Conservation (phyloP, 2,329 filamentous ascomycete species). For the Pseudogymnoascus sp. region DNA sequence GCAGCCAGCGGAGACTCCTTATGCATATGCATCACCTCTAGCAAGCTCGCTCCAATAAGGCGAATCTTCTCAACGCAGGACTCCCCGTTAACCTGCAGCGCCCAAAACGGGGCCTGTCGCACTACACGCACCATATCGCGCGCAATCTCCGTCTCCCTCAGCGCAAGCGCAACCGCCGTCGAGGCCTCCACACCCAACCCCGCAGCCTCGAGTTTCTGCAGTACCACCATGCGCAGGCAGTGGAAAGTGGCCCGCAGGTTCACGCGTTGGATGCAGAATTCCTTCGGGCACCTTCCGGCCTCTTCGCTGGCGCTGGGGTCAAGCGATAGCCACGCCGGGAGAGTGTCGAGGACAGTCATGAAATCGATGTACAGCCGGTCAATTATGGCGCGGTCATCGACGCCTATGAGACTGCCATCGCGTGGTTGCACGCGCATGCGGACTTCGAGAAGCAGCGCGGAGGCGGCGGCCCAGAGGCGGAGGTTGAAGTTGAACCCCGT, state of each 20-base stretch:
- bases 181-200: slow-evolving; percentile 3
- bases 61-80: slow-evolving; percentile 37
- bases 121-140: slow-evolving; percentile 36
- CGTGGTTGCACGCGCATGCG: slow-evolving; percentile 16
- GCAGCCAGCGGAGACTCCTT: slow-evolving; percentile 31
- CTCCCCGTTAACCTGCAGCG: slow-evolving; percentile 34
- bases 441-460: slow-evolving; percentile 34
- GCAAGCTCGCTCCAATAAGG: slow-evolving; percentile 32
- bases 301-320: slow-evolving; percentile 15
- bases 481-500: slow-evolving; percentile 37
- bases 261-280: slow-evolving; percentile 31
- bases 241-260: slow-evolving; percentile 36
- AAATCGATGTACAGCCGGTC: slow-evolving; percentile 34
- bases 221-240: slow-evolving; percentile 36
- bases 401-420: slow-evolving; percentile 4
- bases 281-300: slow-evolving; percentile 12
- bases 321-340: slow-evolving; percentile 32
- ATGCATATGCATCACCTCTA: slow-evolving; percentile 35
- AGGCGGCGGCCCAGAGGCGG: slow-evolving; percentile 35
- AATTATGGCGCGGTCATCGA: slow-evolving; percentile 17
- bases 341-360: slow-evolving; percentile 34
- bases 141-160: slow-evolving; percentile 37
- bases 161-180: slow-evolving; percentile 12
- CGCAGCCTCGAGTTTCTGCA: slow-evolving; percentile 21
- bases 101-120: slow-evolving; percentile 36